phyloP scores from a whole-genome alignment of 2,329 filamentous ascomycete genomes.

The Lasiodiplodia theobromae region DNA sequence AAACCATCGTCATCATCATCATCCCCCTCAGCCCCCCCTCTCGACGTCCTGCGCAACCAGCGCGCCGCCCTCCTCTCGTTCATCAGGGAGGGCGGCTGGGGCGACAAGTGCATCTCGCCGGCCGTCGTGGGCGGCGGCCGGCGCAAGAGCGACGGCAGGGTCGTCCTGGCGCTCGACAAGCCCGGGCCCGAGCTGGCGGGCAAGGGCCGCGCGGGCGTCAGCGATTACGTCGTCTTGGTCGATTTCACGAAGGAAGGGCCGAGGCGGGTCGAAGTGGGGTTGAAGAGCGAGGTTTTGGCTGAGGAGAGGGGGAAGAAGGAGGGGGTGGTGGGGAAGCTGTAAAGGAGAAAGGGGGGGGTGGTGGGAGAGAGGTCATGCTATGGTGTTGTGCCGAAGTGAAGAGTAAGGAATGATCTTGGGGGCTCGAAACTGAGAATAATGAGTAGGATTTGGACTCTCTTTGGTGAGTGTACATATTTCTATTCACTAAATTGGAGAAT shows the following conservation, averaged over 20 bases:
- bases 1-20: neutral
- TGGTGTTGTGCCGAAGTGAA: too few relatives aligned
- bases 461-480: too few relatives aligned
- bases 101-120: slow-evolving; percentile 52
- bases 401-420: too few relatives aligned
- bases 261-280: slow-evolving; percentile 60
- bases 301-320: slow-evolving; percentile 54
- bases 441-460: too few relatives aligned
- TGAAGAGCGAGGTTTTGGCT: slow-evolving; percentile 54
- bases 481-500: too few relatives aligned
- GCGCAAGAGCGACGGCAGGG: slow-evolving; percentile 55
- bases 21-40: slow-evolving; percentile 42
- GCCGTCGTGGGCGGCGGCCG: slow-evolving; percentile 44
- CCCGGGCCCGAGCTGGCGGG: slow-evolving; percentile 63
- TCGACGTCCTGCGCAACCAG: slow-evolving; percentile 50
- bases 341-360: neutral
- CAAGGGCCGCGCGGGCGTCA: slow-evolving; percentile 57
- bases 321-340: slow-evolving; percentile 62
- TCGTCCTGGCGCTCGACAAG: slow-evolving; percentile 61
- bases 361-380: too few relatives aligned
- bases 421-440: too few relatives aligned
- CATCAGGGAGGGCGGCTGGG: slow-evolving; percentile 61
- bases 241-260: slow-evolving; percentile 65
- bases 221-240: slow-evolving; percentile 64
- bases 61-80: slow-evolving; percentile 52